Evolutionary conservation across 179 eudicot genomes (phyloP), one percentile per base, ranked within the genome.

Genomic region (Monotropa hypopitys): DNA sequence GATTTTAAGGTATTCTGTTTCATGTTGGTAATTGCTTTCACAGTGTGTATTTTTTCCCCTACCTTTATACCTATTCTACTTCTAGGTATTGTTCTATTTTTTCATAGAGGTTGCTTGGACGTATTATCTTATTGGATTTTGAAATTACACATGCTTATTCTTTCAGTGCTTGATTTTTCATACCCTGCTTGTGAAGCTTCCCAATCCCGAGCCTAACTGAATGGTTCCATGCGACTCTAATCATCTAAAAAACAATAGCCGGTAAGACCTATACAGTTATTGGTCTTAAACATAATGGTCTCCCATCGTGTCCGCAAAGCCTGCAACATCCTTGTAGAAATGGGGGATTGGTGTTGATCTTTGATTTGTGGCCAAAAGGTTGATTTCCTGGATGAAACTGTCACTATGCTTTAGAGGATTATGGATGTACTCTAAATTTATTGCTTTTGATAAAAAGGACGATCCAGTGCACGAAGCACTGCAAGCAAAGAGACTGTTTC

Each of bases 1-100:
- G 99, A 95, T 66, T 95, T 91, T 79, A 95, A 93, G 99, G 99
- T 95, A 80, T 7, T 54, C 45, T 4, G 40, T 54, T 38, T 18
- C 33, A 15, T 49, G 21, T 50, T 67, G 16, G 10, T 47, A 7
- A 63, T 63, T 32, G 7, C 59, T 76, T 20, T 71, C 38, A 30
- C 18, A 18, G 33, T 72, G 5, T n/a, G n/a, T n/a, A n/a, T n/a
- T n/a, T n/a, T n/a, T 7, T 11, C 61, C 21, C 20, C 21, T 56
- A 51, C 15, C 30, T 0, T 21, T 21, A 9, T 57, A 32, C 7
- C 43, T 15, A 28, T 40, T 75, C 42, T 61, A 43, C 28, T 10
- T 26, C 15, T 30, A 15, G 10, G 2, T 61, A 45, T 13, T 2
- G 2, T 74, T 56, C 8, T 28, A 43, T 28, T 23, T 57, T 26